Evolutionary conservation across 75 land plant genomes (phyloP), one percentile per base, ranked within the genome.

Genomic region (Chamaecyparis obtusa): DNA sequence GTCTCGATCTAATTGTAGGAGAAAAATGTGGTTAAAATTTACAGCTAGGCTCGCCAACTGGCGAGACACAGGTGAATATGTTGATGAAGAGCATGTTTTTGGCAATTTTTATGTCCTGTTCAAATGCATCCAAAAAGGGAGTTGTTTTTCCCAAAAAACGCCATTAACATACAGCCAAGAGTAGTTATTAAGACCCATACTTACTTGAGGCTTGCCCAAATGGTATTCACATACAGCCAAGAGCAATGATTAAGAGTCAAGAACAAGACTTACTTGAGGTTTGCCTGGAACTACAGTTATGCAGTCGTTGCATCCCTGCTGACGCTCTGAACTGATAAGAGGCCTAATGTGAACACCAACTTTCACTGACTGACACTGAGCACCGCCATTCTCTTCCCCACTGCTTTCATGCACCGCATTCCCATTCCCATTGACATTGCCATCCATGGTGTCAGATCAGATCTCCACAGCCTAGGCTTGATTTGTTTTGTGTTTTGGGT

Each of bases 311-410:
- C 99, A 98, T 1, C 99, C 99, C 86, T 98, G 99, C 51, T 94
- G 67, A 46, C 87, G 87, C 93, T 98, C 99, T 60, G 91, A 93
- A 14, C 90, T 93, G 82, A 98, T 98, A 56, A 98, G 95, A 57
- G 99, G 99, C 84, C 99, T 84, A 74, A 98, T 87, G 75, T 98
- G 99, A n/a, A 98, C 93, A 3, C 99, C 99, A 43, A 98, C 99
- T 86, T 94, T 95, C 51, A 95, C 97, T 17, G 86, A 57, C 21
- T 87, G 88, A 32, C 67, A 30, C 56, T 36, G 78, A 32, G 78
- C 91, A 92, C 84, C 94, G 91, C 84, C 94, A 92, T 67, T 92
- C 83, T 93, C 83, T 82, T 57, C 81, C 84, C 77, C 88, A 85
- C 87, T 93, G 90, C 92, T 92, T 91, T 43, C n/a, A 55, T 54